phyloP scores from a whole-genome alignment of 148 eudicot genomes.

The Chenopodium album region DNA sequence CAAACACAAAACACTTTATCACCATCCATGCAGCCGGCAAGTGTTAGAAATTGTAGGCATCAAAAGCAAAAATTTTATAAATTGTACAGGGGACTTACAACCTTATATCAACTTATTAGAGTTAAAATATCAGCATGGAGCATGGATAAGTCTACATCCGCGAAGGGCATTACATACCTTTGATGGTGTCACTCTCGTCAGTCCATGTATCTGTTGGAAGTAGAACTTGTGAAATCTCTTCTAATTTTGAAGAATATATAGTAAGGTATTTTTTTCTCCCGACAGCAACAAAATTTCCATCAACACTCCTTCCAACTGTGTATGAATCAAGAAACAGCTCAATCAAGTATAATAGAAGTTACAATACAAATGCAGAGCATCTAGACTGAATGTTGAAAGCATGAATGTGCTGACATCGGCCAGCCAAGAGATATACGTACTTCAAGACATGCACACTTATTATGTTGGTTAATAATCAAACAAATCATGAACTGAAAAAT shows the following conservation, averaged over 20 bases:
- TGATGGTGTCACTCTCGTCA: slow-evolving; percentile 46
- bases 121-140: not conserved
- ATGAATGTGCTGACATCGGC: not conserved
- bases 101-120: not conserved
- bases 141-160: slow-evolving; percentile 16
- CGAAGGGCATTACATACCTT: slow-evolving; percentile 45
- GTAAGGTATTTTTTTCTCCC: slow-evolving; percentile 57
- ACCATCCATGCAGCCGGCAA: too few relatives aligned
- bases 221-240: slow-evolving; percentile 48
- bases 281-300: slow-evolving; percentile 63
- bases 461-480: not conserved
- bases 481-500: not conserved
- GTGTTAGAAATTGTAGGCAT: too few relatives aligned
- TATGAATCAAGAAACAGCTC: slow-evolving; percentile 5
- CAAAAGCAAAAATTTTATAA: not conserved
- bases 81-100: not conserved
- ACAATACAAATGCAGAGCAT: not conserved
- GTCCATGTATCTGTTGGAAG: slow-evolving; percentile 51
- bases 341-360: not conserved
- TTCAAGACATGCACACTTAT: not conserved
- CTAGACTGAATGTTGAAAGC: not conserved
- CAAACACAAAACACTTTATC: not conserved
- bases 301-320: slow-evolving; percentile 78
- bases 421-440: not conserved
- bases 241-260: slow-evolving; percentile 60